phyloP scores from a whole-genome alignment of 345 rosid genomes.

The Pseudoturritis turrita region DNA sequence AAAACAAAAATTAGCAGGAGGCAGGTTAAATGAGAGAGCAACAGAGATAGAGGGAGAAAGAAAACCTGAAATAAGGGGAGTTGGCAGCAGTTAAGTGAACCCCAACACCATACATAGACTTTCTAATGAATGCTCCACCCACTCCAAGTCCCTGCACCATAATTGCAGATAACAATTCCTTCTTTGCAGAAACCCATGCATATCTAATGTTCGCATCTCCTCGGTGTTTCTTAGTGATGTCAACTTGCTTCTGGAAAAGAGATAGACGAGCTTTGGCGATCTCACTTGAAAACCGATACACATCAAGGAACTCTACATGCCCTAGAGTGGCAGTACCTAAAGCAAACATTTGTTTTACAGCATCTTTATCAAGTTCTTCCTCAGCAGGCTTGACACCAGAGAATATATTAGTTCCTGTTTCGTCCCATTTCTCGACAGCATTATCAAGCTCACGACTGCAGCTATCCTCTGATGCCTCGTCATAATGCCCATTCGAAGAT shows the following conservation, averaged over 20 bases:
- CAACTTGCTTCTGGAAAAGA: slow-evolving; percentile 72
- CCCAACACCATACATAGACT: slow-evolving; percentile 56
- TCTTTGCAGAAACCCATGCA: slow-evolving; percentile 83
- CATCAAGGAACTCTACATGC: slow-evolving; percentile 45
- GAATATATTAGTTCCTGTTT: slow-evolving; percentile 12
- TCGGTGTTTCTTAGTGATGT: slow-evolving; percentile 52
- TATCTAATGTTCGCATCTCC: slow-evolving; percentile 68
- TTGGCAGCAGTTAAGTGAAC: slow-evolving; percentile 62
- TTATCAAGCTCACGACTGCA: slow-evolving; percentile 30
- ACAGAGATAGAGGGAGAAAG: not conserved
- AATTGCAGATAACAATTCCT: slow-evolving; percentile 37
- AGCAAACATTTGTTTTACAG: slow-evolving; percentile 47
- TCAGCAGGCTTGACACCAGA: slow-evolving; percentile 21
- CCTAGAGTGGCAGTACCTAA: slow-evolving; percentile 39
- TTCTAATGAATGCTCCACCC: slow-evolving; percentile 38
- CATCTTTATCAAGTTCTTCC: slow-evolving; percentile 36
- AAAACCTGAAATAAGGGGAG: slow-evolving; percentile 55
- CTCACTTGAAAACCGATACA: slow-evolving; percentile 35
- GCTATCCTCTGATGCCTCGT: slow-evolving; percentile 41
- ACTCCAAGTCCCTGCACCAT: slow-evolving; percentile 60
- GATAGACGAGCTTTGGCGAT: slow-evolving; percentile 42
- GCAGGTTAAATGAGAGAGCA: not conserved
- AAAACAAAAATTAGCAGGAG: not conserved
- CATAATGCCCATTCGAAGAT: slow-evolving; percentile 6
- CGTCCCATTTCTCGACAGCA: slow-evolving; percentile 32